Conservation (phyloP, 306 rosid genomes). For the Begonia masoniana region DNA sequence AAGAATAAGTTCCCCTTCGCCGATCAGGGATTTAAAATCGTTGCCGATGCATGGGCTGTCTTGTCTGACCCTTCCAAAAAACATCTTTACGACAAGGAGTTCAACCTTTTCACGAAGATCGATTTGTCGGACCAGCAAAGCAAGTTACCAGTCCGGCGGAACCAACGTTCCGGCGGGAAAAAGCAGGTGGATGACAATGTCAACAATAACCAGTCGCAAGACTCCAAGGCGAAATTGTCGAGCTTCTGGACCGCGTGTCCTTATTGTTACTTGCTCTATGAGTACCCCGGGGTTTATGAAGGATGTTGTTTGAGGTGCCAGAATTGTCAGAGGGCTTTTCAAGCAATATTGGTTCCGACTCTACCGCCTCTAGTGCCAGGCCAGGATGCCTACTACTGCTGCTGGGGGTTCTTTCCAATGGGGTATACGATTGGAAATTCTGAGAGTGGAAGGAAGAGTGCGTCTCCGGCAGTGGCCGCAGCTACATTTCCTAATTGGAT, state of each 20-base stretch:
- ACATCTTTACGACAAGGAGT: conserved; percentile 37
- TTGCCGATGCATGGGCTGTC: conserved; percentile 72
- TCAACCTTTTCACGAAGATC: conserved; percentile 33
- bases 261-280: conserved; percentile 61
- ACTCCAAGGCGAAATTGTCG: conserved; percentile 20
- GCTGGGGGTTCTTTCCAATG: conserved; percentile 81
- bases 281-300: conserved; percentile 63
- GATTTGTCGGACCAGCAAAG: conserved; percentile 42
- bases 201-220: conserved; percentile 8
- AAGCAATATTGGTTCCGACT: conserved; percentile 34
- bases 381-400: conserved; percentile 72
- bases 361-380: conserved; percentile 64
- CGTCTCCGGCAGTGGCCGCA: neutral
- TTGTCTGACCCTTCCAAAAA: conserved; percentile 51
- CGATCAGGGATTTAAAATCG: conserved; percentile 73
- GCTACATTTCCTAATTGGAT: conserved; percentile 49
- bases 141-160: conserved; percentile 45
- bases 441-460: conserved; percentile 19
- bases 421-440: conserved; percentile 28
- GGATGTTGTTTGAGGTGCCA: conserved; percentile 74
- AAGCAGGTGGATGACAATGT: conserved; percentile 1
- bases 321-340: conserved; percentile 62
- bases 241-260: conserved; percentile 97
- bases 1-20: conserved; percentile 59
- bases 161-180: conserved; percentile 11